These are phyloP conservation scores for Colletotrichum ledebouriae DNA, from an alignment of 2,329 filamentous ascomycete genomes.

Conservation along the genomic window DNA sequence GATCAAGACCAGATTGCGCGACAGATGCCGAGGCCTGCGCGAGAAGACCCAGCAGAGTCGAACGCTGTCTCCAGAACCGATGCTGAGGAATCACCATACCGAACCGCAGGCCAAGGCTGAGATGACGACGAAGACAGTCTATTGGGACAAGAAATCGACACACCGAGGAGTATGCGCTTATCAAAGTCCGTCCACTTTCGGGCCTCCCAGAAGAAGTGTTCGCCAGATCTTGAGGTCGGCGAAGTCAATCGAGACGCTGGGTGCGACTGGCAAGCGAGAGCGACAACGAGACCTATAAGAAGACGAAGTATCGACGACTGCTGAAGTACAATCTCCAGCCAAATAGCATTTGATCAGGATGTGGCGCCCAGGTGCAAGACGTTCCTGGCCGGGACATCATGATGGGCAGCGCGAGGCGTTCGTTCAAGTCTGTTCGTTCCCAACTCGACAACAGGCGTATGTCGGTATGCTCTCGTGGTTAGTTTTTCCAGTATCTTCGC, in stretches of 20 bases:
- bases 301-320: not conserved
- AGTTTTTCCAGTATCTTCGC: not conserved
- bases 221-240: slow-evolving; percentile 16
- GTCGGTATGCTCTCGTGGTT: not conserved
- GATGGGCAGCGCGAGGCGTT: slow-evolving; percentile 25
- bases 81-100: not conserved
- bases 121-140: not conserved
- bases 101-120: slow-evolving; percentile 8
- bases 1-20: not conserved
- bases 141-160: not conserved
- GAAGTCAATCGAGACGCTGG: slow-evolving; percentile 23
- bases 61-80: not conserved
- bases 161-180: not conserved
- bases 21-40: slow-evolving; percentile 14
- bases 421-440: not conserved
- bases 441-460: not conserved
- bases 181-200: slow-evolving; percentile 11
- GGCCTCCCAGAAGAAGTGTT: slow-evolving; percentile 13
- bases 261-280: slow-evolving; percentile 25
- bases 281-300: slow-evolving; percentile 5
- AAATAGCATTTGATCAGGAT: slow-evolving; percentile 24
- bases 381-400: slow-evolving; percentile 31
- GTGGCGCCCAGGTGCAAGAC: slow-evolving; percentile 27
- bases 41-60: not conserved
- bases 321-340: slow-evolving; percentile 14